A percentile compares a stretch with the other conserved stretches of the same genome.
Evolutionary conservation across 495 filamentous ascomycete genomes (phyloP).

Genomic region (Physcia stellaris): DNA sequence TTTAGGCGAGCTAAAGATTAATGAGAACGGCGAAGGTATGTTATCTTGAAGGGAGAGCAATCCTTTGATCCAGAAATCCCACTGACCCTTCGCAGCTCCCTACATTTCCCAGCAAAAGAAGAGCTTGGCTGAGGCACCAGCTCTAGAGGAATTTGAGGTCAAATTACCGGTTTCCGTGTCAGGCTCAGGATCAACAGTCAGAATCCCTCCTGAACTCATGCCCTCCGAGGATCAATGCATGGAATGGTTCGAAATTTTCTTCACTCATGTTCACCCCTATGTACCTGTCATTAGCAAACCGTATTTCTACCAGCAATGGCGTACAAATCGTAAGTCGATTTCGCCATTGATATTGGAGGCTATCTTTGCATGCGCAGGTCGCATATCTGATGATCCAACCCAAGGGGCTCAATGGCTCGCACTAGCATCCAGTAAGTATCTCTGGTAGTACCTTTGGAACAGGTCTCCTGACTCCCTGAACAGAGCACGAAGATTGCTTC

Average conservation of each 20-base stretch:
- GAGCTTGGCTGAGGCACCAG: constrained; percentile 51
- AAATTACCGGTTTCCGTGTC: constrained; percentile 51
- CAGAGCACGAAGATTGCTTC: constrained; percentile 89
- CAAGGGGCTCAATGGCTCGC: constrained; percentile 92
- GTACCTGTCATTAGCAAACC: constrained; percentile 82
- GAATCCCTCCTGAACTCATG: constrained; percentile 91
- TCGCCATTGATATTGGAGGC: constrained; percentile 88
- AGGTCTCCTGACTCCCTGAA: constrained; percentile 9
- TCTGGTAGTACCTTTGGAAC: background rate
- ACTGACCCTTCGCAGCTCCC: constrained; percentile 44
- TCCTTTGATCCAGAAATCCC: constrained; percentile 13
- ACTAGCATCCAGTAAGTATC: constrained; percentile 66
- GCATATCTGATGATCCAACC: constrained; percentile 66
- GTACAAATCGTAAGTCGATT: constrained; percentile 67
- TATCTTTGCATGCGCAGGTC: constrained; percentile 85
- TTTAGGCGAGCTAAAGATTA: constrained; percentile 74
- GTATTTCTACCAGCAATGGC: constrained; percentile 86
- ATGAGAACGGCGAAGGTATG: constrained; percentile 79
- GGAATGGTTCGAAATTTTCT: constrained; percentile 86
- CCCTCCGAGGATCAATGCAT: constrained; percentile 71
- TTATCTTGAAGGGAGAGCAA: constrained; percentile 1
- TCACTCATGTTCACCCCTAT: constrained; percentile 86
- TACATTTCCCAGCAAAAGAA: constrained; percentile 72
- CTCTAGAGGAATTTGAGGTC: constrained; percentile 63
- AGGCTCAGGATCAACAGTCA: constrained; percentile 58